Conservation (phyloP, 768 basidiomycete genomes). For the Favolaschia claudopus region DNA sequence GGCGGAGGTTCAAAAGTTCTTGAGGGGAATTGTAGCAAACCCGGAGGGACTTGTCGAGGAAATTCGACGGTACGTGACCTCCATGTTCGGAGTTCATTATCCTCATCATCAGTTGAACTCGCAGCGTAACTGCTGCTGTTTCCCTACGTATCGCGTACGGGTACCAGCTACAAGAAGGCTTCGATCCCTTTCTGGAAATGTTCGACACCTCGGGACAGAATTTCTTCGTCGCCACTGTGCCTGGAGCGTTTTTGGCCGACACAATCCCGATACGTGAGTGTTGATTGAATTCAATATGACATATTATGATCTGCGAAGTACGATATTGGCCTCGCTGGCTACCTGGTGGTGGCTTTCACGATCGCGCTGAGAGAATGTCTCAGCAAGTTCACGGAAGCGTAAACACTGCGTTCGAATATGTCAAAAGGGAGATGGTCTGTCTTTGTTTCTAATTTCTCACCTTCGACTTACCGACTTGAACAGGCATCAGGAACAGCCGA, state of each 20-base stretch:
- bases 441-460: neutral
- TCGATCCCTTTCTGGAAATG: neutral
- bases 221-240: neutral
- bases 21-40: neutral
- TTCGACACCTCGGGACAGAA: neutral
- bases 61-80: constrained; percentile 8
- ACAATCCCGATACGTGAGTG: neutral
- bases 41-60: neutral
- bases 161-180: neutral
- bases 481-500: constrained; percentile 29
- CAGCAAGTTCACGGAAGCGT: neutral
- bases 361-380: neutral
- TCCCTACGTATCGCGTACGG: neutral
- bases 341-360: neutral
- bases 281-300: neutral
- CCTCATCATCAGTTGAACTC: too few relatives aligned
- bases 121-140: neutral
- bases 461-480: too few relatives aligned
- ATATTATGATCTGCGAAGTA: neutral
- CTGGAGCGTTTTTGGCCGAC: neutral
- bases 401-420: neutral
- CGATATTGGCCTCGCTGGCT: constrained; percentile 8
- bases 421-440: neutral
- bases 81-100: too few relatives aligned
- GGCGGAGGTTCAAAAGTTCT: constrained; percentile 16